These are phyloP conservation scores for Hylodesmum podocarpum DNA, from an alignment of 306 rosid species.

Conservation along the genomic window DNA sequence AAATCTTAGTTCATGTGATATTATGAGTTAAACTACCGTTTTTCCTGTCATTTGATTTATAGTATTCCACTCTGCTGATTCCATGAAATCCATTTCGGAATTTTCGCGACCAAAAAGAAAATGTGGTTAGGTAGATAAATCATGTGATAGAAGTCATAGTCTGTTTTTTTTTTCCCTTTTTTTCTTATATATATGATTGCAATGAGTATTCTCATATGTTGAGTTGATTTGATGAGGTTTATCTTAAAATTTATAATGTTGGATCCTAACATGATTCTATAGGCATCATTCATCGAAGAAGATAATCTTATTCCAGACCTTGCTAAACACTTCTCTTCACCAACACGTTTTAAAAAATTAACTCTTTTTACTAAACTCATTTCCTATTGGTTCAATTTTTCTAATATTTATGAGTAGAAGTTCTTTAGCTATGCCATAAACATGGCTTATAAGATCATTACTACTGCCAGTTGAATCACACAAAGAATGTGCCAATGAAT, in stretches of 20 bases:
- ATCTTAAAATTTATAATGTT: background rate
- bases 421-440: background rate
- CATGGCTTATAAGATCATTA: background rate
- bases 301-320: background rate
- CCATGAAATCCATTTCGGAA: background rate
- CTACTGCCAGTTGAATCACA: background rate
- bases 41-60: slow-evolving; percentile 7
- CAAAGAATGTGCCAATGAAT: background rate
- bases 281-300: background rate
- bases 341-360: background rate
- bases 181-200: no score
- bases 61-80: slow-evolving; percentile 21
- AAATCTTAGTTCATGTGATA: slow-evolving; percentile 16
- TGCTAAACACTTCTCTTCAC: background rate
- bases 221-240: background rate
- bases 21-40: slow-evolving; percentile 22
- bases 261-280: background rate
- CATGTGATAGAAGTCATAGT: background rate
- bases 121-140: slow-evolving; percentile 4
- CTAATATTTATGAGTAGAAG: background rate
- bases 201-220: slow-evolving; percentile 1
- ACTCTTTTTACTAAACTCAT: background rate
- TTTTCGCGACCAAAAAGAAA: background rate
- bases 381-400: background rate
- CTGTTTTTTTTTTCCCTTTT: background rate